Percentiles rank a stretch among this genome's conserved stretches.
Evolutionary conservation across 805 yeast genomes (phyloP).

Genomic region (Debaryomyces tyrocola): DNA sequence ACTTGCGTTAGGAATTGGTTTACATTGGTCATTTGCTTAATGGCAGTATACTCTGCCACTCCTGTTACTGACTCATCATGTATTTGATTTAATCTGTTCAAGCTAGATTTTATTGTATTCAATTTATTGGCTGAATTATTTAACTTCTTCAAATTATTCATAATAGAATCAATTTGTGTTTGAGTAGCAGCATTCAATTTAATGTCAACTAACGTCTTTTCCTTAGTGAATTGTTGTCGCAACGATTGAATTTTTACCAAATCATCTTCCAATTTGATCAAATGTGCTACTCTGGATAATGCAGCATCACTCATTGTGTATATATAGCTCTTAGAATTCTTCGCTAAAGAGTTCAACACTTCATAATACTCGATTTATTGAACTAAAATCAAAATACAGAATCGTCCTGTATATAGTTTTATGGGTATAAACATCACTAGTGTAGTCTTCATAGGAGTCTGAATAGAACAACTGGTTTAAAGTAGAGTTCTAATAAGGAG

Average conservation of each 20-base stretch:
- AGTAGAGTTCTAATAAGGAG: too few relatives aligned
- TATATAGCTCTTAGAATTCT: too few relatives aligned
- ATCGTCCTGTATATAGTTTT: background rate
- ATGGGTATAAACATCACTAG: too few relatives aligned
- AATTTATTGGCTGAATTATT: slow-evolving; percentile 41
- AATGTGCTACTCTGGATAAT: slow-evolving; percentile 36
- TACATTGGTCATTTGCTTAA: slow-evolving; percentile 63
- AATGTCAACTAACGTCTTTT: slow-evolving; percentile 71
- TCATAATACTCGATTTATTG: background rate
- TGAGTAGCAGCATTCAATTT: slow-evolving; percentile 73
- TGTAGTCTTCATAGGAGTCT: too few relatives aligned
- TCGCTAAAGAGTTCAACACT: too few relatives aligned
- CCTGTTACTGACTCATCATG: slow-evolving; percentile 58
- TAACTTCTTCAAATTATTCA: slow-evolving; percentile 51
- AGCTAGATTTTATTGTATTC: slow-evolving; percentile 36
- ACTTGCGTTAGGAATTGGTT: slow-evolving; percentile 75
- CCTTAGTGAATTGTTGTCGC: slow-evolving; percentile 59
- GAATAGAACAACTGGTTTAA: too few relatives aligned
- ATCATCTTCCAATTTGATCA: slow-evolving; percentile 50
- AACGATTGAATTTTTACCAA: slow-evolving; percentile 52
- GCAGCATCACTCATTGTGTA: slow-evolving; percentile 41
- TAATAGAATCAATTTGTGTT: slow-evolving; percentile 57
- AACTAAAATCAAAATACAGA: background rate
- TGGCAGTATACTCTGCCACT: slow-evolving; percentile 66
- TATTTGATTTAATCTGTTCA: slow-evolving; percentile 47